Evolutionary conservation across 352 stramenopile species (phyloP).

Genomic region (Phytophthora sp.): DNA sequence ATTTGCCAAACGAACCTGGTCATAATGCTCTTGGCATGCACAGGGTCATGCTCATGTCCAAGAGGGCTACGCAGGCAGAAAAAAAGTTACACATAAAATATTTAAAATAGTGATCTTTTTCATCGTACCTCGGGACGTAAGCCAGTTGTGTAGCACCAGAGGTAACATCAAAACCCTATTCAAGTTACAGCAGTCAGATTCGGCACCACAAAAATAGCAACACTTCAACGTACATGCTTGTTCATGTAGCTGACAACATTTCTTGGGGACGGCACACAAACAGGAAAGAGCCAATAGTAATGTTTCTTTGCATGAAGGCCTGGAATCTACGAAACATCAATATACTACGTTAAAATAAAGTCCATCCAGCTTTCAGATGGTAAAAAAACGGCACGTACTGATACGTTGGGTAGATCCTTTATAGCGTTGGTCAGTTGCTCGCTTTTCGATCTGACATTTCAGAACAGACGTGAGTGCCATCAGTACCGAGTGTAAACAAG

Average conservation of each 20-base stretch:
- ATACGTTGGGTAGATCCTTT: conserved; percentile 60
- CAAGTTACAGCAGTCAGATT: too few species aligned
- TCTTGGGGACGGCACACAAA: conserved; percentile 64
- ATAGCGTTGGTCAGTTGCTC: conserved; percentile 63
- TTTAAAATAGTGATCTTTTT: not conserved
- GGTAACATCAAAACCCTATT: conserved; percentile 84
- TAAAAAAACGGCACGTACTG: conserved; percentile 41
- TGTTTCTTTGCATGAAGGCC: conserved; percentile 62
- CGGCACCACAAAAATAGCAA: not conserved
- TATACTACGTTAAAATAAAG: too few species aligned
- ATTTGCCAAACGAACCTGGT: conserved; percentile 65
- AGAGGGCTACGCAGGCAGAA: conserved; percentile 36
- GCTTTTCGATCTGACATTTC: conserved; percentile 59
- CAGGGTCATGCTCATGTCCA: conserved; percentile 57
- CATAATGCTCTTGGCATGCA: conserved; percentile 78
- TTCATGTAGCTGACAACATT: conserved; percentile 76
- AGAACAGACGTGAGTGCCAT: not conserved
- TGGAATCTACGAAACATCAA: conserved; percentile 49
- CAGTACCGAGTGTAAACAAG: not conserved
- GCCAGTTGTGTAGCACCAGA: conserved; percentile 75
- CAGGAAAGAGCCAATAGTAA: conserved; percentile 86
- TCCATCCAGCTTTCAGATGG: too few species aligned
- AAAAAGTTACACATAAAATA: not conserved
- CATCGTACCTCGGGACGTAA: conserved; percentile 65
- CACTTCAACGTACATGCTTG: conserved; percentile 48